A percentile compares a stretch with the other conserved stretches of the same genome.
Evolutionary conservation across 2,329 filamentous ascomycete species (phyloP).

Genomic region (Neophaeococcomyces aloes): DNA sequence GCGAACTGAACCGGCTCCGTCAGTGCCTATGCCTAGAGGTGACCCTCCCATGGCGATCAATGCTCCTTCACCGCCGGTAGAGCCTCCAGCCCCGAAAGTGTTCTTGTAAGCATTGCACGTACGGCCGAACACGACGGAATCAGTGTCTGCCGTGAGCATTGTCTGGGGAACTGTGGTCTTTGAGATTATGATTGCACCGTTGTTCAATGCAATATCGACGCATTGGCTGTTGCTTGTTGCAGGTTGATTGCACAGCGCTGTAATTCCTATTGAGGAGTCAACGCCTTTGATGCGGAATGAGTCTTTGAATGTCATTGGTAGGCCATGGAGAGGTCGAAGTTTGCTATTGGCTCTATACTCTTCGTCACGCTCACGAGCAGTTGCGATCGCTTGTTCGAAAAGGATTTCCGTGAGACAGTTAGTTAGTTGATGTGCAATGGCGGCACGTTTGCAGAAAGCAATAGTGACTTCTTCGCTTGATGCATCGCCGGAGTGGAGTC

Average conservation of each 20-base stretch:
- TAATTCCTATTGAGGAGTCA: conserved; percentile 20
- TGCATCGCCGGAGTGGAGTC: neutral
- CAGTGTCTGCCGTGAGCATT: conserved; percentile 24
- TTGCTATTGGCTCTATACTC: conserved; percentile 10
- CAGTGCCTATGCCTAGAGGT: conserved; percentile 44
- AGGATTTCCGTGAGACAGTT: conserved; percentile 28
- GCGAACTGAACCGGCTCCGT: conserved; percentile 38
- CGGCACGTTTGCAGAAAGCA: conserved; percentile 43
- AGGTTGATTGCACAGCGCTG: conserved; percentile 21
- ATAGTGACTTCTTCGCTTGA: conserved; percentile 34
- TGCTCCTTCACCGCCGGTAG: conserved; percentile 47
- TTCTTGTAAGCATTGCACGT: conserved; percentile 46
- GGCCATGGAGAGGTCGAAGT: conserved; percentile 32
- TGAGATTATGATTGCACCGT: conserved; percentile 24
- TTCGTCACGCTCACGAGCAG: neutral
- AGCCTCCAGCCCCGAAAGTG: conserved; percentile 41
- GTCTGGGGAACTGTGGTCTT: conserved; percentile 24
- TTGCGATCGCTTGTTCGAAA: conserved; percentile 18
- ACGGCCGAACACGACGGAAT: conserved; percentile 22
- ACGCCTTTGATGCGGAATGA: conserved; percentile 20
- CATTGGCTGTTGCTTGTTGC: conserved; percentile 20
- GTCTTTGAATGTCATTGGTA: conserved; percentile 42
- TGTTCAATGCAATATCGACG: conserved; percentile 22
- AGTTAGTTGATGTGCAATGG: conserved; percentile 19
- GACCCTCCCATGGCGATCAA: conserved; percentile 43